Evolutionary conservation across 2,329 filamentous ascomycete genomes (phyloP), one percentile per base, ranked within the genome.

Genomic region (Colletotrichum sp.): DNA sequence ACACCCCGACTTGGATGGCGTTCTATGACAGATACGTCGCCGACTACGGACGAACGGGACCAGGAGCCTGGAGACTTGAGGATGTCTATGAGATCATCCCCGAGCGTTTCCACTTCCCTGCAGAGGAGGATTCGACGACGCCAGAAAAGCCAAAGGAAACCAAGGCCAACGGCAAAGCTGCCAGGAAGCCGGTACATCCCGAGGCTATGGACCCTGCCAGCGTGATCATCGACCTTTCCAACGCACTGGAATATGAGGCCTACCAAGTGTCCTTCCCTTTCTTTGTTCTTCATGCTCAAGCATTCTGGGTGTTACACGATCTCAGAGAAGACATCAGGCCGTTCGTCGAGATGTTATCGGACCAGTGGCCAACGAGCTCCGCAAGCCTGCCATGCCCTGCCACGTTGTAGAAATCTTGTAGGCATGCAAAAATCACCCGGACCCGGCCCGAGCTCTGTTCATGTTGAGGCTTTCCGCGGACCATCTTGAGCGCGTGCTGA

Each of bases 21-120:
- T 89, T 88, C 76, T 77, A 77, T 28, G 78, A 81, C 1, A 80
- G 84, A 7, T 85, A 85, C 56, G 75, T 81, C 26, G 77, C 74
- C 1, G 78, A 79, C 5, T 28, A 32, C 21, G 56, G 26, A 26
- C 21, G 24, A 28, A 30, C 26, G 9, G 56, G 24, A 28, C 16
- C 21, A 16, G 72, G 79, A 1, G 79, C 82, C 59, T 82, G 83
- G 72, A 85, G 82, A 1, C 62, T 80, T 0, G 82, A 86, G 67
- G 79, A 84, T 7, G 75, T 88, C 6, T 74, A 83, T 21, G 78
- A 82, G 18, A 82, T 87, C 38, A 71, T 88, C 16, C 26, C 56
- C 9, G 56, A 30, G 7, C 14, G 7, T 4, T 30, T n/a, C n/a
- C 56, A 30, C 26, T 32, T 30, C 4, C 26, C 56, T 18, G n/a